Evolutionary conservation across 768 basidiomycete species (phyloP), one percentile per base, ranked within the genome.

Genomic region (Fomitopsis pulvina): DNA sequence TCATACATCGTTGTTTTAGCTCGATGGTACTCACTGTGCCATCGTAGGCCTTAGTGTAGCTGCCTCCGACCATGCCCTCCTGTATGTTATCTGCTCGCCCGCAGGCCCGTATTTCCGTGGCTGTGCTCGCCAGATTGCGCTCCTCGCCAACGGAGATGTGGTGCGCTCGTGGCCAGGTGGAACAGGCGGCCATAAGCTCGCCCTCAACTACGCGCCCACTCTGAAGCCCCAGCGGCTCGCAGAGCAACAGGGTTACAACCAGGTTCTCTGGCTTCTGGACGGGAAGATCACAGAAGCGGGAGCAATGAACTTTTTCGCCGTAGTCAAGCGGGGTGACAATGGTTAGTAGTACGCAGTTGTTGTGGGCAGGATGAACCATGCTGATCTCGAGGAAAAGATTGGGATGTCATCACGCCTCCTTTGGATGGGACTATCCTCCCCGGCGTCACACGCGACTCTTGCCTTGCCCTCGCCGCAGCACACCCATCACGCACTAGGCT

Each of bases 371-470:
- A 14, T 14, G 27, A 29, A n/a, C 4, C 7, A 12, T 0, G 22
- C 45, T 48, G 27, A 41, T 20, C 24, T 26, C n/a, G 27, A 8
- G 4, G 11, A 30, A n/a, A 57, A 88, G 85, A 71, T n/a, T 64
- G 80, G 51, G 92, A 97, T 63, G 74, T 96, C 47, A 74, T 91
- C 54, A 96, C 95, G 1, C 89, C 94, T 2, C 87, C 91, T 12
- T 70, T 96, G 52, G 91, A 88, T 63, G 92, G 93, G 44, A 86
- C 90, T 68, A 91, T 97, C 60, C 79, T 98, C 1, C 92, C 93
- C 2, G 92, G 94, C 40, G 81, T 97, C 22, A 96, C 93, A 6
- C 83, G 94, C 54, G 86, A 87, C 59, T 92, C 90, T 24, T 82
- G 89, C 38, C 77, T 96, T 32, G 60, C 73, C 0, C 82, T 97